Conservation (phyloP, 140 eudicot species). For the Anethum foeniculum region DNA sequence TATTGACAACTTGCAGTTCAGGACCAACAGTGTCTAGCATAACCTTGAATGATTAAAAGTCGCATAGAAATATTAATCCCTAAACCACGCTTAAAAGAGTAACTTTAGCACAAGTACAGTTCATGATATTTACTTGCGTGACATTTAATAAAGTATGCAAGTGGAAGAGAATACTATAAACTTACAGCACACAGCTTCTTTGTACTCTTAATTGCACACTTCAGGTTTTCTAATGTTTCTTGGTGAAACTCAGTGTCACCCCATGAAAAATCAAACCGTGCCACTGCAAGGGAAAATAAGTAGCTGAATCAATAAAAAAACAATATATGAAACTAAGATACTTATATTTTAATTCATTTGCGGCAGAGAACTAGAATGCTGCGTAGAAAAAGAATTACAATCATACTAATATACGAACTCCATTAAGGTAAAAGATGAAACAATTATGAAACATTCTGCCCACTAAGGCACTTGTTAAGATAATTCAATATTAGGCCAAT, state of each 20-base stretch:
- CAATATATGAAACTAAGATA: not conserved
- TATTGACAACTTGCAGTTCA: slow-evolving; percentile 84
- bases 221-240: slow-evolving; percentile 82
- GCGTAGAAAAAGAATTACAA: not conserved
- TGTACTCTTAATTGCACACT: slow-evolving; percentile 69
- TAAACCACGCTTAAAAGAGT: too few species aligned
- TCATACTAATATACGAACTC: not conserved
- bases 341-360: not conserved
- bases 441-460: not conserved
- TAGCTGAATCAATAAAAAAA: not conserved
- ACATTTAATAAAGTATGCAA: not conserved
- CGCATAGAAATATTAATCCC: not conserved
- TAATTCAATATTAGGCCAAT: not conserved
- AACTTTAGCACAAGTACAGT: not conserved
- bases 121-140: not conserved
- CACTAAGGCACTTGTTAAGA: not conserved
- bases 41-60: slow-evolving; percentile 38
- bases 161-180: not conserved
- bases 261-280: slow-evolving; percentile 97
- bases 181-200: slow-evolving; percentile 97
- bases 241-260: slow-evolving; percentile 75
- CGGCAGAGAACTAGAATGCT: not conserved
- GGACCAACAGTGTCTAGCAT: slow-evolving; percentile 97
- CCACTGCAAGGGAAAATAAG: slow-evolving; percentile 44
- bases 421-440: not conserved